Evolutionary conservation across 2,329 filamentous ascomycete genomes (phyloP).

Genomic region (Didymella sp.): DNA sequence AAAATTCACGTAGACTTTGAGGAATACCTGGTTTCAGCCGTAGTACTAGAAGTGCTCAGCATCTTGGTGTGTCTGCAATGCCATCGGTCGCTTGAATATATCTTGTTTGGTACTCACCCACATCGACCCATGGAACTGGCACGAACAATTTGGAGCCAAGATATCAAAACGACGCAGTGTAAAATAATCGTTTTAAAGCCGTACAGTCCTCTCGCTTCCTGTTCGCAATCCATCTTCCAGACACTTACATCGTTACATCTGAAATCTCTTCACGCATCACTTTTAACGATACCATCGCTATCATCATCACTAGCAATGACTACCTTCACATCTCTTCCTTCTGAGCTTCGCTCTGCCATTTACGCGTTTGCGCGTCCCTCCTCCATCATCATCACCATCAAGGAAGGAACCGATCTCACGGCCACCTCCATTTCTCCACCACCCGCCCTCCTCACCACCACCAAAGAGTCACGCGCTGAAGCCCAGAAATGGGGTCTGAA

Average conservation of each 20-base stretch:
- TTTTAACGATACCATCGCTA: background rate
- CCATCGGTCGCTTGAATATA: background rate
- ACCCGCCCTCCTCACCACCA: slow-evolving; percentile 13
- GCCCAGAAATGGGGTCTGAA: slow-evolving; percentile 9
- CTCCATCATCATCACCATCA: background rate
- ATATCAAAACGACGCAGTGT: background rate
- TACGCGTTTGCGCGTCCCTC: background rate
- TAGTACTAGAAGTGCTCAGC: no score
- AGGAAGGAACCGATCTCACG: slow-evolving; percentile 3
- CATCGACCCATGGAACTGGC: background rate
- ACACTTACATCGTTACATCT: background rate
- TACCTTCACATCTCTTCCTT: background rate
- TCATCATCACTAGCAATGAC: slow-evolving; percentile 1
- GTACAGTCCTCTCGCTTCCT: background rate
- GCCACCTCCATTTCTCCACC: slow-evolving; percentile 18
- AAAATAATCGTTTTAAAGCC: background rate
- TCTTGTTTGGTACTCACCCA: background rate
- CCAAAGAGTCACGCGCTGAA: slow-evolving; percentile 15
- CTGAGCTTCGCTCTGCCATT: slow-evolving; percentile 1
- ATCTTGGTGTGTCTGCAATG: no score
- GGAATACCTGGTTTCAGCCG: no score
- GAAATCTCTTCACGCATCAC: background rate
- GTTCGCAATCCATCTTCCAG: background rate
- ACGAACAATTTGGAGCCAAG: background rate
- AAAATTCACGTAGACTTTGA: no score